phyloP scores from a whole-genome alignment of 192 early-diverging fungal genomes.

The Chytriomyces hyalinus region DNA sequence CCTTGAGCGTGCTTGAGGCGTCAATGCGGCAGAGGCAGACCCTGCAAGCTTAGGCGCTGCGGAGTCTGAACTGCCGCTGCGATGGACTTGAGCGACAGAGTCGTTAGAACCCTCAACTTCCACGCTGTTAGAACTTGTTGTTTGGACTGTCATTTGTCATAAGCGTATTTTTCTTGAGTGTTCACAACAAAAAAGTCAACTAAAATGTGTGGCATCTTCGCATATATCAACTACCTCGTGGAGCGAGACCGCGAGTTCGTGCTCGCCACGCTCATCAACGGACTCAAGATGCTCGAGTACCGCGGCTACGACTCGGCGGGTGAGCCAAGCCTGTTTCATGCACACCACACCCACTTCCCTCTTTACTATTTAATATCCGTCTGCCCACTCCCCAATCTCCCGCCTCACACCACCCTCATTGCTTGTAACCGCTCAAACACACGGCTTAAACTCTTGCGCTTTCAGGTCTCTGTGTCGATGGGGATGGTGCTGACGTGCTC shows the following conservation, averaged over 20 bases:
- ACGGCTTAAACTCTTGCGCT: neutral
- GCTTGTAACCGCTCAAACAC: too few species aligned
- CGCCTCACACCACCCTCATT: neutral
- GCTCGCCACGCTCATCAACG: slow-evolving; percentile 60
- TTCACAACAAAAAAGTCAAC: too few species aligned
- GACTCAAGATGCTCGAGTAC: slow-evolving; percentile 66
- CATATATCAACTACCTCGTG: slow-evolving; percentile 58
- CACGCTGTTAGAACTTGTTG: too few species aligned
- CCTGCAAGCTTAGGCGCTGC: too few species aligned
- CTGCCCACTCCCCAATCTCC: neutral
- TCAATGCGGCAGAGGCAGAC: too few species aligned
- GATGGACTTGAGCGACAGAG: too few species aligned
- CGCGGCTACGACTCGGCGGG: slow-evolving; percentile 69
- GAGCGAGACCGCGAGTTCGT: slow-evolving; percentile 63
- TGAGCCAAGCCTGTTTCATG: slow-evolving; percentile 25
- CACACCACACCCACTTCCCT: neutral
- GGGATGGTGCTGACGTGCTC: slow-evolving; percentile 70
- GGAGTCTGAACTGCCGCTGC: too few species aligned
- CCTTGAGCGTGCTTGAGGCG: too few species aligned
- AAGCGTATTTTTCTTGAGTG: too few species aligned
- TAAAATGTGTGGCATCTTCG: slow-evolving; percentile 63
- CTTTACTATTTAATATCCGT: neutral
- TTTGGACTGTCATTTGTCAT: too few species aligned
- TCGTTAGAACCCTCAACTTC: too few species aligned
- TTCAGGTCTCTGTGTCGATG: slow-evolving; percentile 54